These are phyloP conservation scores for Moringa oleifera DNA, from an alignment of 345 rosid genomes.

Conservation along the genomic window DNA sequence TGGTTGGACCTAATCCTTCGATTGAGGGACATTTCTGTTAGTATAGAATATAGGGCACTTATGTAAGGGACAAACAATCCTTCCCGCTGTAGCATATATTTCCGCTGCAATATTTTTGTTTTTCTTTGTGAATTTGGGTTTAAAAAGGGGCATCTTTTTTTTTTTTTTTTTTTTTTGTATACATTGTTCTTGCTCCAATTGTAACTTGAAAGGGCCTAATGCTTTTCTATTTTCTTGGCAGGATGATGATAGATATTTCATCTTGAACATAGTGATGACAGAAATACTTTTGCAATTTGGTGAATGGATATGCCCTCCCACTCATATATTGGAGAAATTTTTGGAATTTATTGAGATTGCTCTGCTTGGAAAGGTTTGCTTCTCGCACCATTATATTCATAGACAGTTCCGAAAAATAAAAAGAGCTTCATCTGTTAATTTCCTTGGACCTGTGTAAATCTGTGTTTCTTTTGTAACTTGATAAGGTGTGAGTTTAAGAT, in stretches of 20 bases:
- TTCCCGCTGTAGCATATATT: not conserved
- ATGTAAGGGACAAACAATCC: too few relatives aligned
- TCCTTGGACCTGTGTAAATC: slow-evolving; percentile 1
- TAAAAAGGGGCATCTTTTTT: too few relatives aligned
- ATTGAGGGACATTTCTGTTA: too few relatives aligned
- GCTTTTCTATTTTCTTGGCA: slow-evolving; percentile 33
- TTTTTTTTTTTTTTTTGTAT: too few relatives aligned
- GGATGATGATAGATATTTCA: slow-evolving; percentile 60
- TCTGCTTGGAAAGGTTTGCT: slow-evolving; percentile 62
- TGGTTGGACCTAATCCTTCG: too few relatives aligned
- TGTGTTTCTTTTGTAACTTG: slow-evolving; percentile 6
- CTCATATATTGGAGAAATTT: slow-evolving; percentile 40
- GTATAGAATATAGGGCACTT: too few relatives aligned
- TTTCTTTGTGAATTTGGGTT: not conserved
- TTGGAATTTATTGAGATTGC: slow-evolving; percentile 59
- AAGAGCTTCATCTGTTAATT: not conserved
- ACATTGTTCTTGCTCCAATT: not conserved
- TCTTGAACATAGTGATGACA: slow-evolving; percentile 53
- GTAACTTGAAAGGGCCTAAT: not conserved
- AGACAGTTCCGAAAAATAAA: not conserved
- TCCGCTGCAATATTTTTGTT: not conserved
- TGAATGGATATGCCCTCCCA: slow-evolving; percentile 51
- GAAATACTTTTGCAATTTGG: slow-evolving; percentile 58
- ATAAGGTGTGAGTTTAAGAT: slow-evolving; percentile 4
- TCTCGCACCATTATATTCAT: slow-evolving; percentile 6